These are phyloP conservation scores for Pythium myriotylum DNA, from an alignment of 352 stramenopile genomes.

Conservation along the genomic window DNA sequence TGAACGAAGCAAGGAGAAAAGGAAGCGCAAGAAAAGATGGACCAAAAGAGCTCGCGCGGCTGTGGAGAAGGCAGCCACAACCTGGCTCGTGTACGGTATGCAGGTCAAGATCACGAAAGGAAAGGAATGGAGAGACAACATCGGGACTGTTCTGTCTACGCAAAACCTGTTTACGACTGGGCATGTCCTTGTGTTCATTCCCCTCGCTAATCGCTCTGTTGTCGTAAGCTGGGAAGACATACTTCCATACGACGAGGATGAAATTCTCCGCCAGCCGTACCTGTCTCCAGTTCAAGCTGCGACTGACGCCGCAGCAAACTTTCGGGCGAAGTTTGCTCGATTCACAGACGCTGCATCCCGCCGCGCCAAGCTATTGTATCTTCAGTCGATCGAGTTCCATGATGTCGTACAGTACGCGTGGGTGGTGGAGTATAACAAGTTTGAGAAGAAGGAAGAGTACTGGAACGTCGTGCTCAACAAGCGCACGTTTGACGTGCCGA, in stretches of 20 bases:
- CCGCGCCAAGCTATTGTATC: constrained; percentile 53
- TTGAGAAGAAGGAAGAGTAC: constrained; percentile 52
- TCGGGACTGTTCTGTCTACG: constrained; percentile 62
- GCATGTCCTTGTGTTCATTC: constrained; percentile 63
- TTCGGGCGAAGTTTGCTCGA: constrained; percentile 38
- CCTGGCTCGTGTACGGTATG: constrained; percentile 57
- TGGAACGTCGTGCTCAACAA: constrained; percentile 82
- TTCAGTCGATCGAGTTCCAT: constrained; percentile 70
- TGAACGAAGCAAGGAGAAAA: constrained; percentile 6
- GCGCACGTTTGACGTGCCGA: constrained; percentile 48
- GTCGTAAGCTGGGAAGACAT: constrained; percentile 65
- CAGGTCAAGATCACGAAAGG: constrained; percentile 53
- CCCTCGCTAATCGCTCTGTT: constrained; percentile 49
- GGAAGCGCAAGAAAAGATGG: constrained; percentile 46
- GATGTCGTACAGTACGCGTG: constrained; percentile 70
- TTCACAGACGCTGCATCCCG: constrained; percentile 37
- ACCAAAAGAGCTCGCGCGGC: constrained; percentile 40
- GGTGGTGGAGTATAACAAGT: constrained; percentile 68
- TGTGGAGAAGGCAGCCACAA: constrained; percentile 39
- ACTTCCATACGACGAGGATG: constrained; percentile 45
- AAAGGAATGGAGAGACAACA: constrained; percentile 40
- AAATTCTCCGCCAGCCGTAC: constrained; percentile 45
- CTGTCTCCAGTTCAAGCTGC: constrained; percentile 33
- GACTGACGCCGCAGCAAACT: constrained; percentile 39
- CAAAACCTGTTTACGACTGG: constrained; percentile 65